These are phyloP conservation scores for Phaseolus lunatus DNA, from an alignment of 306 rosid species.

Conservation along the genomic window DNA sequence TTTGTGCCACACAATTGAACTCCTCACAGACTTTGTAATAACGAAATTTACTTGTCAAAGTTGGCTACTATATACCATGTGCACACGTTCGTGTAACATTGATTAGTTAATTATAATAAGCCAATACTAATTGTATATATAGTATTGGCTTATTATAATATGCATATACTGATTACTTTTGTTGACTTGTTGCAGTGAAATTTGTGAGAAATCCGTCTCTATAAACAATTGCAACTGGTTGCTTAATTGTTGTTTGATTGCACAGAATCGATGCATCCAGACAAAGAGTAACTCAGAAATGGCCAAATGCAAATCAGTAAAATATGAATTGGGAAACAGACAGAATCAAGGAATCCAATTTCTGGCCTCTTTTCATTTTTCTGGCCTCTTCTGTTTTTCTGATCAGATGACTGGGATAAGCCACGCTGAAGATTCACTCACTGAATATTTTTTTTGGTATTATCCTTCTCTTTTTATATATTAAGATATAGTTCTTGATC, in stretches of 20 bases:
- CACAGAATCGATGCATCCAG: conserved; percentile 47
- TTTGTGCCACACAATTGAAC: neutral
- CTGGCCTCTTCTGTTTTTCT: neutral
- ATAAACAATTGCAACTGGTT: conserved; percentile 34
- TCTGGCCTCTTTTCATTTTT: conserved; percentile 38
- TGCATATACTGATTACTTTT: neutral
- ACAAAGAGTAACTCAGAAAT: conserved; percentile 39
- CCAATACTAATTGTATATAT: neutral
- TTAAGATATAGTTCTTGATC: conserved; percentile 1
- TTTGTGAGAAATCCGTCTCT: conserved; percentile 25
- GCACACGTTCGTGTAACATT: neutral
- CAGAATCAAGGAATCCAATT: conserved; percentile 61
- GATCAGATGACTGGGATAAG: conserved; percentile 14
- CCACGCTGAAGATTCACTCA: conserved; percentile 39
- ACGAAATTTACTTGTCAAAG: conserved; percentile 19
- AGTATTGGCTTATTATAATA: neutral
- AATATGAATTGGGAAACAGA: conserved; percentile 42
- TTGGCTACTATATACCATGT: neutral
- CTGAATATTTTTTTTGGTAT: neutral
- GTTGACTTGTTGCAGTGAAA: conserved; percentile 46
- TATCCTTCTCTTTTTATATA: neutral
- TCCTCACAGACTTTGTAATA: neutral
- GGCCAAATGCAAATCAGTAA: conserved; percentile 40
- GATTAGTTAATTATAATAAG: neutral
- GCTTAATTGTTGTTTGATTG: conserved; percentile 40